Conservation (phyloP, 192 early-diverging fungal species). For the Dissophora globulifera region DNA sequence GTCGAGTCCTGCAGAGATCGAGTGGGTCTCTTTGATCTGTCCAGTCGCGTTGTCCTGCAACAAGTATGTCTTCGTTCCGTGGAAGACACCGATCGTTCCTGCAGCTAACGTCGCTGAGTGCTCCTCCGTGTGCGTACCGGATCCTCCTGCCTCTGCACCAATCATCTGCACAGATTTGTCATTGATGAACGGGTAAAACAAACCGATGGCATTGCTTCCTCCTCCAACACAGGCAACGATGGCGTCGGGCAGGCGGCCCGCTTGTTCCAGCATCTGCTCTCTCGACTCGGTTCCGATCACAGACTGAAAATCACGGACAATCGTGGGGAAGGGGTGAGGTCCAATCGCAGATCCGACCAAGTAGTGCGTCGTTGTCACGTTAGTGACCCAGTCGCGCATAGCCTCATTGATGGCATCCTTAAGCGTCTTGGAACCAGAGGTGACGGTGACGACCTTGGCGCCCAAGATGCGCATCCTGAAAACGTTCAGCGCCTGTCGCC, state of each 20-base stretch:
- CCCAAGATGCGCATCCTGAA: slow-evolving; percentile 96
- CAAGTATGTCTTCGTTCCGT: slow-evolving; percentile 95
- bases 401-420: slow-evolving; percentile 99
- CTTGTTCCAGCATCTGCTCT: slow-evolving; percentile 83
- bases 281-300: slow-evolving; percentile 93
- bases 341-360: slow-evolving; percentile 97
- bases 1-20: slow-evolving; percentile 95
- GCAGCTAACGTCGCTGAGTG: slow-evolving; percentile 92
- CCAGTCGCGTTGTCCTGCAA: slow-evolving; percentile 92
- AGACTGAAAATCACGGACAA: slow-evolving; percentile 98
- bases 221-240: slow-evolving; percentile 98
- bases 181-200: slow-evolving; percentile 95
- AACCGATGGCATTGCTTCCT: slow-evolving; percentile 96
- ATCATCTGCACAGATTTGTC: slow-evolving; percentile 86
- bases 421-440: slow-evolving; percentile 77
- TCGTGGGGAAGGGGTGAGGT: slow-evolving; percentile 95
- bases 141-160: slow-evolving; percentile 96
- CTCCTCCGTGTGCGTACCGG: slow-evolving; percentile 80
- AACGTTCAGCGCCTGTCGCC: slow-evolving; percentile 94
- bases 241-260: slow-evolving; percentile 87
- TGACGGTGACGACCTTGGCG: slow-evolving; percentile 89
- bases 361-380: slow-evolving; percentile 93
- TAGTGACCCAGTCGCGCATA: slow-evolving; percentile 98
- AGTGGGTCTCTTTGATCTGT: slow-evolving; percentile 97
- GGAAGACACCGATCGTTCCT: slow-evolving; percentile 92